Evolutionary conservation across 1,284 basidiomycete species (phyloP).

Genomic region (Sanghuangporus baumii): DNA sequence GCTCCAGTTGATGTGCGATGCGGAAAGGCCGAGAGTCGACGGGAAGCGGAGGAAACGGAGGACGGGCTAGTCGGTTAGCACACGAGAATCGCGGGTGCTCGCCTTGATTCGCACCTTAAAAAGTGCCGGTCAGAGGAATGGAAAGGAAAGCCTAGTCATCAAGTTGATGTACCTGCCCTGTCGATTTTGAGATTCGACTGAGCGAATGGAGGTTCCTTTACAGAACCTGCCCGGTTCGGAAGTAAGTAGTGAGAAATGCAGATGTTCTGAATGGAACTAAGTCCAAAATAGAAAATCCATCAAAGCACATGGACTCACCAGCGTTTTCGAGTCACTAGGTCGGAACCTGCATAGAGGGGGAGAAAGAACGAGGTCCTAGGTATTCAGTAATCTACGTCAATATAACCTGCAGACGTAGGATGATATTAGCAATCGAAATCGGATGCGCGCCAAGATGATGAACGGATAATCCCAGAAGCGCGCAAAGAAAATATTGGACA

Average conservation of each 20-base stretch:
- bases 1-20: neutral
- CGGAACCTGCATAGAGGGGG: neutral
- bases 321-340: neutral
- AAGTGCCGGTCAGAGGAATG: neutral
- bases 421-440: neutral
- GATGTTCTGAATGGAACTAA: neutral
- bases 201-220: neutral
- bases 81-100: neutral
- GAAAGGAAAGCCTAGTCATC: neutral
- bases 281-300: neutral
- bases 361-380: neutral
- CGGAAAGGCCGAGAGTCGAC: neutral
- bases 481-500: neutral
- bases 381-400: neutral
- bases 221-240: neutral
- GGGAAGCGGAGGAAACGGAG: neutral
- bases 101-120: neutral
- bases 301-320: neutral
- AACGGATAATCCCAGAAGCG: neutral
- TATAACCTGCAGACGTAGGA: neutral
- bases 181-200: neutral
- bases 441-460: neutral
- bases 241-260: neutral
- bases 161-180: neutral
- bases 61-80: neutral